These are phyloP conservation scores for Acer negundo DNA, from an alignment of 345 rosid species.

Conservation along the genomic window DNA sequence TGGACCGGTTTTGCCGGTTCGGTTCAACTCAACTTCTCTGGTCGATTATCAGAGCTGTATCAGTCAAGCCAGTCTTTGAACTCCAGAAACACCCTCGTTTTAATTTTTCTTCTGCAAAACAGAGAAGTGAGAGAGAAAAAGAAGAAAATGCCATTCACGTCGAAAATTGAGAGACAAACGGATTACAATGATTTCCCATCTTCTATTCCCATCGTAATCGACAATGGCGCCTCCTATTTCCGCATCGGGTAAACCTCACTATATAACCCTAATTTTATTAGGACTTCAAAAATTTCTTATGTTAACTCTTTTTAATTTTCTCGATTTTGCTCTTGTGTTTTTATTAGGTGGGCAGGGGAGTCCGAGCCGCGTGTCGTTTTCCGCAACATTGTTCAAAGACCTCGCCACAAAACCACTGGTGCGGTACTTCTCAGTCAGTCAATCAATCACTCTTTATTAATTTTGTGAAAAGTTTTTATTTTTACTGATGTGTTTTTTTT, in stretches of 20 bases:
- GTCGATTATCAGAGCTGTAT: background rate
- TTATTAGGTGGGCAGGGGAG: slow-evolving; percentile 94
- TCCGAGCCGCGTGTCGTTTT: slow-evolving; percentile 84
- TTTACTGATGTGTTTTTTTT: background rate
- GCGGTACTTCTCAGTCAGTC: slow-evolving; percentile 7
- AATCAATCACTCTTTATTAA: background rate
- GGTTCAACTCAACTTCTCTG: background rate
- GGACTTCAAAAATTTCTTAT: too few species aligned
- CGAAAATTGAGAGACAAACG: slow-evolving; percentile 64
- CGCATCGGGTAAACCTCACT: slow-evolving; percentile 77
- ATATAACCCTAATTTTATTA: slow-evolving; percentile 34
- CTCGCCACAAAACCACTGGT: slow-evolving; percentile 95
- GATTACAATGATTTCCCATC: slow-evolving; percentile 69
- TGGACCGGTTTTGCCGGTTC: background rate
- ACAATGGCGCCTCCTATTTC: slow-evolving; percentile 95
- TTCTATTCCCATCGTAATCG: slow-evolving; percentile 85
- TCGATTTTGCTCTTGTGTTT: background rate
- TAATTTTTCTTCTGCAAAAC: background rate
- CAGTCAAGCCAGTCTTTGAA: background rate
- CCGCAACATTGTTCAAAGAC: slow-evolving; percentile 96
- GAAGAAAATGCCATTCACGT: slow-evolving; percentile 55
- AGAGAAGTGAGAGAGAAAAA: background rate
- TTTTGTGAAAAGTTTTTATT: background rate
- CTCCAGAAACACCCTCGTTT: slow-evolving; percentile 12
- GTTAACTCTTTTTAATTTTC: background rate